A percentile compares a stretch with the other conserved stretches of the same genome.
phyloP scores from a whole-genome alignment of 768 basidiomycete genomes.

The Suillus weaverae region DNA sequence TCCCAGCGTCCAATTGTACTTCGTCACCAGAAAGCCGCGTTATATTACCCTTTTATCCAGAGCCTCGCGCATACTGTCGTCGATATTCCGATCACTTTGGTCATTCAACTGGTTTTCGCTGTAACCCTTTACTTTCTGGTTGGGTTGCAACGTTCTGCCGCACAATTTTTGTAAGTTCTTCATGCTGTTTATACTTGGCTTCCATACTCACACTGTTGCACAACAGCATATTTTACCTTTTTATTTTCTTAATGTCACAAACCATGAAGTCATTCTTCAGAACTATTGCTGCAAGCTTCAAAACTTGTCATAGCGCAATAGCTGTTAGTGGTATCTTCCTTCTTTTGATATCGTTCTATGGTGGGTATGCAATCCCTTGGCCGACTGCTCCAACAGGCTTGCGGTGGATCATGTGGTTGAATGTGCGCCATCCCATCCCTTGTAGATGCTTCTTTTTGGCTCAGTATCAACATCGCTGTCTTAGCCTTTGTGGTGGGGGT shows the following conservation, averaged over 20 bases:
- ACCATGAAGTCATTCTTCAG: conserved; percentile 78
- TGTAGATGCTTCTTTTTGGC: neutral
- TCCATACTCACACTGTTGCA: neutral
- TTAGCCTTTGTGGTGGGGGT: conserved; percentile 27
- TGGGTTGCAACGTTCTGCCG: conserved; percentile 46
- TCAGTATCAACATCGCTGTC: neutral
- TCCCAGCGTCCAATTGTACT: conserved; percentile 59
- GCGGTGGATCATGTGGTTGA: conserved; percentile 5
- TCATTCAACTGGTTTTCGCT: conserved; percentile 44
- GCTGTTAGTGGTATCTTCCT: conserved; percentile 34
- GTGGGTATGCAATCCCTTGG: conserved; percentile 35
- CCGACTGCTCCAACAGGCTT: neutral
- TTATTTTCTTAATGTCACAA: conserved; percentile 51
- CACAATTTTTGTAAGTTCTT: conserved; percentile 56
- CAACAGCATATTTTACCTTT: conserved; percentile 52
- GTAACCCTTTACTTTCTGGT: conserved; percentile 60
- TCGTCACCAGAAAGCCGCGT: conserved; percentile 57
- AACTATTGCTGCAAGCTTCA: conserved; percentile 53
- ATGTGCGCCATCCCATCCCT: neutral
- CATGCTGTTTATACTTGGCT: conserved; percentile 2
- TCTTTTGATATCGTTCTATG: conserved; percentile 44
- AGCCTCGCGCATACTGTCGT: conserved; percentile 59
- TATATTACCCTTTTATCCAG: conserved; percentile 61
- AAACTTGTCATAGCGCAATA: conserved; percentile 49
- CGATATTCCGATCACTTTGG: conserved; percentile 57